Evolutionary conservation across 495 filamentous ascomycete species (phyloP), one percentile per base, ranked within the genome.

Genomic region (Penicillium cinerascens): DNA sequence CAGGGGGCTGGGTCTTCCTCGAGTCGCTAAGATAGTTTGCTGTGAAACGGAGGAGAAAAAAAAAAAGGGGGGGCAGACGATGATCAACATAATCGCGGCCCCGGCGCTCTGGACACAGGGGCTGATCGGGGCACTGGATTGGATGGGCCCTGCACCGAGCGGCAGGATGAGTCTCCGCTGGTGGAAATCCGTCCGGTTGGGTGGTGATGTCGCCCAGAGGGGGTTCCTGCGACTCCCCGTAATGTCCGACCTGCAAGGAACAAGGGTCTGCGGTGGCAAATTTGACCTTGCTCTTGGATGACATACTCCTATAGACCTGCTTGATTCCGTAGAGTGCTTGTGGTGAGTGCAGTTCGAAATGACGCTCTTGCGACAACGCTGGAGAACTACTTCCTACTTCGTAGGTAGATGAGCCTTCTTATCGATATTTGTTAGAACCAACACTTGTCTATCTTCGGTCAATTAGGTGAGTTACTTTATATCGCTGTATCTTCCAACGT

Each of bases 81-180:
- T 39, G 37, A 39, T 39, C 37, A 20, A 16, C 16, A 39, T 36
- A 2, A 36, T 39, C 37, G 37, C n/a, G 37, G 37, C 9, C 37
- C 37, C 37, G 37, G 37, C 16, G 5, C 16, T 39, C 37, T 39
- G 37, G 37, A 39, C 18, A 39, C 25, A 22, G 36, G 20, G n/a
- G 22, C 36, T 26, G 7, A 63, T 63, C 60, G 59, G 55, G n/a
- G n/a, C n/a, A n/a, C n/a, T n/a, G n/a, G 7, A 63, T 63, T 63
- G 59, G 55, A 39, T 27, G 11, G 26, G 22, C 13, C 23, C 21
- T 49, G 54, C 46, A 54, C 44, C 51, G 50, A 55, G 40, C 54
- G 58, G 58, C 54, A 61, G 61, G 58, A 58, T 44, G 42, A 42
- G 57, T 54, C 51, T 52, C 61, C 51, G 51, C 47, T 46, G 29